phyloP scores from a whole-genome alignment of 495 filamentous ascomycete species.

The Penicillium pancosmium region DNA sequence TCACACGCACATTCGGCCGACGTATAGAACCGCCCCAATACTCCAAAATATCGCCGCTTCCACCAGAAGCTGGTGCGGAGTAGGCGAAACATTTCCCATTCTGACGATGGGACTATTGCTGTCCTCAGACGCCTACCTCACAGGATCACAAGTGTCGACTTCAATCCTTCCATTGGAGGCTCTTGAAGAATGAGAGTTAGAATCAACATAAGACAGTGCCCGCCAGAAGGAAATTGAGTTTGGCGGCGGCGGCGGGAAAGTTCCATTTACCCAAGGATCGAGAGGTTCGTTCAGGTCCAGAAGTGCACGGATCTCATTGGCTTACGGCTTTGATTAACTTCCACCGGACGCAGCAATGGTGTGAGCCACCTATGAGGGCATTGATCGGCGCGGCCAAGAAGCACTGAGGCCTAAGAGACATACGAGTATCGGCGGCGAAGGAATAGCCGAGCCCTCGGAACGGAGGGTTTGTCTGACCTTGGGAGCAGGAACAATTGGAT shows the following conservation, averaged over 20 bases:
- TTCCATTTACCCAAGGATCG: background rate
- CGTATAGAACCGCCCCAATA: slow-evolving; percentile 35
- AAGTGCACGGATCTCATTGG: background rate
- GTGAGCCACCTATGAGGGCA: background rate
- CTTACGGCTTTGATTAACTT: background rate
- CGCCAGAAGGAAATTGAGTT: background rate
- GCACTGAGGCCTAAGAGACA: background rate
- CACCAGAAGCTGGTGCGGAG: slow-evolving; percentile 34
- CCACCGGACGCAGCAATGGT: background rate
- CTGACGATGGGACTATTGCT: slow-evolving; percentile 4
- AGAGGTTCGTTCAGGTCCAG: background rate
- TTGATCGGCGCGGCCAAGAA: slow-evolving; percentile 1
- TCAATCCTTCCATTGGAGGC: background rate
- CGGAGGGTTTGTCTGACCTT: too few species aligned
- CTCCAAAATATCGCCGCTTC: slow-evolving; percentile 40
- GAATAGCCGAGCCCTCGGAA: too few species aligned
- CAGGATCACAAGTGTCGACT: background rate
- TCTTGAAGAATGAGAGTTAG: background rate
- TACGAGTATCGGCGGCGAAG: background rate
- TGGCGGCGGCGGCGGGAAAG: background rate
- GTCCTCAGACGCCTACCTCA: background rate
- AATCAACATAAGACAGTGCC: background rate
- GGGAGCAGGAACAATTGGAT: too few species aligned
- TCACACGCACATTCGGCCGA: slow-evolving; percentile 35
- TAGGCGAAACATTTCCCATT: slow-evolving; percentile 42